phyloP scores from a whole-genome alignment of 306 rosid species.

The Luffa aegyptiaca region DNA sequence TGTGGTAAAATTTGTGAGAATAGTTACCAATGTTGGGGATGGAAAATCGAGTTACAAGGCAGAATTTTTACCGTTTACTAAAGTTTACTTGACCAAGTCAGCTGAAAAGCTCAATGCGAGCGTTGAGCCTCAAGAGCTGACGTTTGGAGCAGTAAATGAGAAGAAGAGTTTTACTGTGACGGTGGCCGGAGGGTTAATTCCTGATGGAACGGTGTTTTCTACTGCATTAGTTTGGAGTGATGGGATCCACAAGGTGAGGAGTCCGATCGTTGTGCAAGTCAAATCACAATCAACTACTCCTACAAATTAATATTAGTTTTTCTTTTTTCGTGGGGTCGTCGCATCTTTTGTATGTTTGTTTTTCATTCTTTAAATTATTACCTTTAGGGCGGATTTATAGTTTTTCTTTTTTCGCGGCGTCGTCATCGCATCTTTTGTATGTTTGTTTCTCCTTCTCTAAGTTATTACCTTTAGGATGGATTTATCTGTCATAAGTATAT shows the following conservation, averaged over 20 bases:
- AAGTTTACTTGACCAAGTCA: not conserved
- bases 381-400: too few relatives aligned
- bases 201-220: not conserved
- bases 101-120: not conserved
- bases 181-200: conserved; percentile 1
- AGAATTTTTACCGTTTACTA: not conserved
- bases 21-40: conserved; percentile 27
- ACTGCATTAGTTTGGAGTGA: conserved; percentile 26
- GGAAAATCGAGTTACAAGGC: conserved; percentile 19
- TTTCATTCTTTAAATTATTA: too few relatives aligned
- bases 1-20: conserved; percentile 11
- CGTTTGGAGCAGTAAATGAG: conserved; percentile 23
- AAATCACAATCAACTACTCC: not conserved
- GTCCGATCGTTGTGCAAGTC: conserved; percentile 18
- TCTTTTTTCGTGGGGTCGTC: too few relatives aligned
- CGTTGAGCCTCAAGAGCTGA: conserved; percentile 19
- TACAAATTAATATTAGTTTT: not conserved
- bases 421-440: too few relatives aligned
- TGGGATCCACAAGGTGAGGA: conserved; percentile 20
- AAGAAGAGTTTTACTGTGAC: conserved; percentile 21
- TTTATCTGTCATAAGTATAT: too few relatives aligned
- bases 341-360: too few relatives aligned
- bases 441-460: too few relatives aligned
- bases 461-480: too few relatives aligned
- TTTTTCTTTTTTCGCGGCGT: too few relatives aligned